Base-by-base conservation (phyloP, 352 stramenopile genomes). In the Aphanomyces astaci region DNA sequence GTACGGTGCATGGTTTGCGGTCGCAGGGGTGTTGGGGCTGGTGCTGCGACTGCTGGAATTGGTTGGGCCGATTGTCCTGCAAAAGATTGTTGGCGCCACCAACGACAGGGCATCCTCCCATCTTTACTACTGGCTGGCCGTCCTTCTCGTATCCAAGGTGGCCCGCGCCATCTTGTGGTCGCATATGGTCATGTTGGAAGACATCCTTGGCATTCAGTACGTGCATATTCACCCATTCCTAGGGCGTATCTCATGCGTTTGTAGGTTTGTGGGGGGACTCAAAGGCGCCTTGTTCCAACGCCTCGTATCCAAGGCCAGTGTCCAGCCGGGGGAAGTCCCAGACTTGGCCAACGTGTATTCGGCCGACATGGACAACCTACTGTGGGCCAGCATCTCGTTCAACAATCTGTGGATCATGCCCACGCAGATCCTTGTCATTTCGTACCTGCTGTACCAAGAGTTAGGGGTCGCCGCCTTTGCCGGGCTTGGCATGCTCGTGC, bases 321-420 rank as follows among this genome's bases (percentile, higher is more conserved):
- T 57, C 7, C 4, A 22, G n/a, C 24, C 24, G 19, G 45, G 31
- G 7, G 33, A 67, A 19, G 60, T 59, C 5, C 60, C 60, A 3
- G 60, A 67, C 2, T 45, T 67, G 15, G 43, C 60, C 45, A 67
- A 67, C 45, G 30, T 67, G 13, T 55, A 59, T 30, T 17, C 60
- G 3, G 36, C 60, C 48, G 60, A 67, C 45, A 4, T 67, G 33
- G 39, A 62, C 28, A 56, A 19, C 13, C 17, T 67, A 5, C 13
- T 54, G 5, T 67, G 60, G 60, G 60, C 28, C 17, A 28, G 46
- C 45, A 7, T 56, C 33, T 54, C 60, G 60, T 28, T 59, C n/a
- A 33, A 54, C 48, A 46, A 88, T 57, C 7, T 78, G 28, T 90
- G 82, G 82, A 72, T 89, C 22, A 77, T 90, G 25, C 81, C 78